These are phyloP conservation scores for Magnusiomyces paraingens DNA, from an alignment of 1,139 yeast species.

Conservation along the genomic window DNA sequence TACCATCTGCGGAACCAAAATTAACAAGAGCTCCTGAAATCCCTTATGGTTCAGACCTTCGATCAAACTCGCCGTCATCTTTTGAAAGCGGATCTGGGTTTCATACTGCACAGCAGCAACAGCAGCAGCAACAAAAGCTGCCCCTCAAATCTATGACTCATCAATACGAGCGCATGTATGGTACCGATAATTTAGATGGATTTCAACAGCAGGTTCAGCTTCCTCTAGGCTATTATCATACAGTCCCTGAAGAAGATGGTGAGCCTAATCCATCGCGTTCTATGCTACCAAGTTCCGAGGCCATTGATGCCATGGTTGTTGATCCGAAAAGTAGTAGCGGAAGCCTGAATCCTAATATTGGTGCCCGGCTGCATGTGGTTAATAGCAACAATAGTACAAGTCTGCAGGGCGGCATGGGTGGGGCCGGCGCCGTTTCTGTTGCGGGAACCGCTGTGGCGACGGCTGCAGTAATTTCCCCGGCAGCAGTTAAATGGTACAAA, in stretches of 20 bases:
- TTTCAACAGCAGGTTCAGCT: conserved; percentile 4
- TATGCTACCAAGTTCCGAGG: no score
- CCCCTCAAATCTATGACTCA: conserved; percentile 14
- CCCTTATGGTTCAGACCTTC: neutral
- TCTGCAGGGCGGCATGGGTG: no score
- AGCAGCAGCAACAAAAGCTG: neutral
- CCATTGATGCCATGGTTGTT: no score
- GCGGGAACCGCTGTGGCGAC: no score
- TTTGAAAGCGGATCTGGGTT: neutral
- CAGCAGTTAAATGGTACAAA: no score
- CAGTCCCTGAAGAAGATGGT: conserved; percentile 12
- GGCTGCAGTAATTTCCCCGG: no score
- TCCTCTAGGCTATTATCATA: conserved; percentile 12
- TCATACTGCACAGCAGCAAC: neutral
- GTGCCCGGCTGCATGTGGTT: no score
- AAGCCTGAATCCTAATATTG: no score
- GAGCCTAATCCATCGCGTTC: neutral
- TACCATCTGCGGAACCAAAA: neutral
- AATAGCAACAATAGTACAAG: no score
- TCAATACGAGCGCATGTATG: conserved; percentile 10
- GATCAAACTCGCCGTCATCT: neutral
- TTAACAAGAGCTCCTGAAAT: neutral
- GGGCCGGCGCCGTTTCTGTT: no score
- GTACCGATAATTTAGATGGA: conserved; percentile 1
- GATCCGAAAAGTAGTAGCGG: no score